Percentiles rank a stretch among this genome's conserved stretches.
Evolutionary conservation across 768 basidiomycete genomes (phyloP).

Genomic region (Pulveroboletus ravenelii): DNA sequence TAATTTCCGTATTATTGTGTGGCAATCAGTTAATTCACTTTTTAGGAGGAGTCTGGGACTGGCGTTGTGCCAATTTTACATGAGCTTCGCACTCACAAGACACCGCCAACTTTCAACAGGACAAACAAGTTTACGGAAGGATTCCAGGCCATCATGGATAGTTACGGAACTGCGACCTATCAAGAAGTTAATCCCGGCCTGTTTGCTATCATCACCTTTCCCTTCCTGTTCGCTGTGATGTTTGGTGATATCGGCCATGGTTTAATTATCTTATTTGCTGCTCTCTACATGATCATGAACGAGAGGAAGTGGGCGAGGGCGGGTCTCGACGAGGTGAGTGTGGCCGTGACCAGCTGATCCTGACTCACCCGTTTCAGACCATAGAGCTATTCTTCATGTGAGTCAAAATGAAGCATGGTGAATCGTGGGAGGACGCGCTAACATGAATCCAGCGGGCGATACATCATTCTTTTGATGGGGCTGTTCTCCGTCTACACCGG

Average conservation of each 20-base stretch:
- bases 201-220: slow-evolving; percentile 90
- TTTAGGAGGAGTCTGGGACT: slow-evolving; percentile 86
- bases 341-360: background rate
- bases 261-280: slow-evolving; percentile 70
- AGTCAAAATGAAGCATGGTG: slow-evolving; percentile 31
- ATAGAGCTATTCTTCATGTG: slow-evolving; percentile 88
- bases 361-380: slow-evolving; percentile 47
- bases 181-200: slow-evolving; percentile 97
- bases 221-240: slow-evolving; percentile 99
- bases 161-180: slow-evolving; percentile 90
- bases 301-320: slow-evolving; percentile 75
- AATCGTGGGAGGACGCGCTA: slow-evolving; percentile 10
- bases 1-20: background rate
- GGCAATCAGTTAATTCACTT: background rate
- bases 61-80: slow-evolving; percentile 89
- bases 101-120: slow-evolving; percentile 91
- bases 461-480: slow-evolving; percentile 99
- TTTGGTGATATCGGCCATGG: slow-evolving; percentile 99
- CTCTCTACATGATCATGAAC: slow-evolving; percentile 78
- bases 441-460: slow-evolving; percentile 70
- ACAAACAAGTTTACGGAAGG: slow-evolving; percentile 96
- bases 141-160: slow-evolving; percentile 98
- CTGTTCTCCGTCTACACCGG: slow-evolving; percentile 94
- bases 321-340: slow-evolving; percentile 68
- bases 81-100: slow-evolving; percentile 83